Percentiles rank a stretch among this genome's conserved stretches.
These are phyloP conservation scores for Ophiostoma australiae DNA, from an alignment of 2,329 filamentous ascomycete genomes.

Conservation along the genomic window DNA sequence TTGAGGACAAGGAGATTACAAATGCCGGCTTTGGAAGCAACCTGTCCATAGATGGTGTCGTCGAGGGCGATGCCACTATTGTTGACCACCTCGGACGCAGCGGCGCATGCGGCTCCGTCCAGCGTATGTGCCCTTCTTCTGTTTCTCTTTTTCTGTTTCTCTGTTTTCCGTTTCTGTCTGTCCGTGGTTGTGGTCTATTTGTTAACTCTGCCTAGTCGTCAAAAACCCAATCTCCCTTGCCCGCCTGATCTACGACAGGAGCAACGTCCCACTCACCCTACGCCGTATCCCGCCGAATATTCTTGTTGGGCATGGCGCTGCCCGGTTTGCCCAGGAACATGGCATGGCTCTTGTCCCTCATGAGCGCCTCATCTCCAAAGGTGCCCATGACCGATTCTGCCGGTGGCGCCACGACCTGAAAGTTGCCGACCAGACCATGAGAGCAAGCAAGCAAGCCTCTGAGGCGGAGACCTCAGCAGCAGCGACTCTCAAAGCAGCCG, in stretches of 20 bases:
- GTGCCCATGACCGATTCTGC: constrained; percentile 70
- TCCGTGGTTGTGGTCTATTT: not conserved
- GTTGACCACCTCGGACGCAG: constrained; percentile 88
- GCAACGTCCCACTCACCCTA: constrained; percentile 71
- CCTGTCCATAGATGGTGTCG: constrained; percentile 78
- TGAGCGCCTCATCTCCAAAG: constrained; percentile 72
- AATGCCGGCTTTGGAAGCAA: constrained; percentile 97
- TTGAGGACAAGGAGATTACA: constrained; percentile 93
- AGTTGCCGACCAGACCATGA: constrained; percentile 30
- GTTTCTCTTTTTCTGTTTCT: not conserved
- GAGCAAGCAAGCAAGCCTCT: not conserved
- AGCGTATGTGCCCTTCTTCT: constrained; percentile 55
- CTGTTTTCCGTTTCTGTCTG: constrained; percentile 27
- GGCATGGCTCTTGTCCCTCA: constrained; percentile 69
- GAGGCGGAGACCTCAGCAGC: not conserved
- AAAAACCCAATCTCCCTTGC: constrained; percentile 89
- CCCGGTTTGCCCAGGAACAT: constrained; percentile 76
- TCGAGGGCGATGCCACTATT: constrained; percentile 91
- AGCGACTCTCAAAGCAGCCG: not conserved
- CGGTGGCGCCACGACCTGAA: constrained; percentile 73
- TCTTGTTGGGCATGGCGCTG: constrained; percentile 79
- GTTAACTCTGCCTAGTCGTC: constrained; percentile 57
- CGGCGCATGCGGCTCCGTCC: constrained; percentile 85
- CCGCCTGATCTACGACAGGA: constrained; percentile 72
- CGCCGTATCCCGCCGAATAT: constrained; percentile 89